Conservation (phyloP, 1,284 basidiomycete genomes). For the Trichosporon asahii region DNA sequence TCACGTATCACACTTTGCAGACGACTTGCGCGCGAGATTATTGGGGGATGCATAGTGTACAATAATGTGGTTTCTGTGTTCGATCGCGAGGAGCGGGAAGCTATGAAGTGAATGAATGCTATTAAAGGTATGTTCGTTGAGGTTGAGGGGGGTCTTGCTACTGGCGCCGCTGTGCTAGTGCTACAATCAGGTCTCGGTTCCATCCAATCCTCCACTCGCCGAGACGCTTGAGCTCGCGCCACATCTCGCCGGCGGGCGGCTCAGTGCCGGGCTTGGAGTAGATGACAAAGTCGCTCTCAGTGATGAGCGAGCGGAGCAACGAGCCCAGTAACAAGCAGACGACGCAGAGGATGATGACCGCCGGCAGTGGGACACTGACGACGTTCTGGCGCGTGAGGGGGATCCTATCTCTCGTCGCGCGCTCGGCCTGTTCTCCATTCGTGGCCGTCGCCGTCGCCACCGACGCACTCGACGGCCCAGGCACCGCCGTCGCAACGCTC, state of each 20-base stretch:
- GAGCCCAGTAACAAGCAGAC: conserved; percentile 90
- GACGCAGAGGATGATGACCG: conserved; percentile 70
- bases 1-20: no score
- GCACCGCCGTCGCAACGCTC: neutral
- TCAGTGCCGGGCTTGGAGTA: conserved; percentile 62
- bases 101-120: neutral
- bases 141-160: neutral
- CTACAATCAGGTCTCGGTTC: conserved; percentile 56
- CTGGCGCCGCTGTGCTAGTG: conserved; percentile 33
- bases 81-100: neutral
- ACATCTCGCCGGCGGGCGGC: conserved; percentile 55
- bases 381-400: conserved; percentile 12
- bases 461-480: conserved; percentile 13
- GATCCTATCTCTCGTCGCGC: neutral
- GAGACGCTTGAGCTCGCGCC: conserved; percentile 77
- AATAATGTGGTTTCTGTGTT: conserved; percentile 5
- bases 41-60: conserved; percentile 6
- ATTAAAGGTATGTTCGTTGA: neutral
- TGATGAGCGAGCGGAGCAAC: conserved; percentile 76
- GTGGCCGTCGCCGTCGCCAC: conserved; percentile 23
- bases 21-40: neutral
- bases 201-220: conserved; percentile 57
- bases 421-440: neutral
- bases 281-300: conserved; percentile 76
- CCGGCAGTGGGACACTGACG: conserved; percentile 42